Percentiles rank a stretch among this genome's conserved stretches.
Evolutionary conservation across 768 basidiomycete genomes (phyloP).

Genomic region (Suillus fuscotomentosus): DNA sequence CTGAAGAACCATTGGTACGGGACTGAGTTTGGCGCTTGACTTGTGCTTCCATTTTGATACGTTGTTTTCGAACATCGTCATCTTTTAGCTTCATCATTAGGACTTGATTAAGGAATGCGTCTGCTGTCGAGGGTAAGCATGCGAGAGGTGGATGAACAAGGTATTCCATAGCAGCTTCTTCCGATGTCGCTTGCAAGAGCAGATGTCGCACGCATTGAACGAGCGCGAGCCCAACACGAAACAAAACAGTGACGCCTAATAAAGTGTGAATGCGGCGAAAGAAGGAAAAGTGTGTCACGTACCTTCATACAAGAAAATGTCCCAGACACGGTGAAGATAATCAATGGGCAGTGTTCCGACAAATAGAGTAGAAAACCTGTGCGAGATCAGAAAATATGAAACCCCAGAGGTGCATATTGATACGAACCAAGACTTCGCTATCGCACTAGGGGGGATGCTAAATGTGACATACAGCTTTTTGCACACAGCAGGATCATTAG

Average conservation of each 20-base stretch:
- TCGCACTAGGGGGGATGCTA: constrained; percentile 51
- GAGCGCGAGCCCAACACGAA: constrained; percentile 72
- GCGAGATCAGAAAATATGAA: not conserved
- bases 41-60: constrained; percentile 73
- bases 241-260: constrained; percentile 69
- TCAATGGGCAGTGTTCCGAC: constrained; percentile 63
- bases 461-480: constrained; percentile 68
- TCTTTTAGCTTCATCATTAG: constrained; percentile 73
- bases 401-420: not conserved
- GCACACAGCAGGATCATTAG: constrained; percentile 53
- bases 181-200: constrained; percentile 50
- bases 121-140: constrained; percentile 59
- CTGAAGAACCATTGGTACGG: constrained; percentile 29
- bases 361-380: constrained; percentile 74
- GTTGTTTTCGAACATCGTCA: constrained; percentile 74
- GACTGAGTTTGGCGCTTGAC: constrained; percentile 56
- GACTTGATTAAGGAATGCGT: constrained; percentile 60
- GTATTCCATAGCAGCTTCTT: constrained; percentile 44
- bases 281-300: constrained; percentile 10
- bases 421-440: constrained; percentile 66
- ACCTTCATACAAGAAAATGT: constrained; percentile 83
- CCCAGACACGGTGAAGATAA: constrained; percentile 76
- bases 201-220: constrained; percentile 57
- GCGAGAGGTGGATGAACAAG: constrained; percentile 51
- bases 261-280: not conserved